Evolutionary conservation across 352 stramenopile genomes (phyloP), one percentile per base, ranked within the genome.

Genomic region (Phytophthora lateralis): DNA sequence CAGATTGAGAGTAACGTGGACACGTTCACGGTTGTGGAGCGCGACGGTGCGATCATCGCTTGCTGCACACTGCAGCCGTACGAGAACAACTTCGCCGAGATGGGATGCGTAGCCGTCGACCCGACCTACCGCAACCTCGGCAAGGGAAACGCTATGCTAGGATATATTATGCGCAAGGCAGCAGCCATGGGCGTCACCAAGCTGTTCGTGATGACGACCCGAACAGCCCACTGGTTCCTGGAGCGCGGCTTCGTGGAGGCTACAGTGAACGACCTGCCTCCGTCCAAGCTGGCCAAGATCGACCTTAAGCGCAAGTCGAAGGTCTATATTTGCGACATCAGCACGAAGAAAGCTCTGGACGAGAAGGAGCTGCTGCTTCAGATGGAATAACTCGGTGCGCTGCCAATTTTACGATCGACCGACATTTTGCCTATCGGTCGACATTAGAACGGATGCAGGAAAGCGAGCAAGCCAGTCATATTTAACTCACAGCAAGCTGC

Each of bases 171-270:
- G 48, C 85, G 91, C 63, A 93, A 97, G 54, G 82, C 91, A 10
- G 67, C 89, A 20, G 78, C 85, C 3, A 91, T 93, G 73, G 84
- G 86, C 15, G 81, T 97, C 35, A 90, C 78, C 37, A 96, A 96
- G 51, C 76, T 98, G 8, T 99, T 99, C 60, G 96, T 98, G n/a
- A 80, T 99, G 37, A 98, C 93, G 24, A 99, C 97, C 21, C 91
- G 97, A 71, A 99, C 97, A 15, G 98, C 98, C 66, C 95, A 99
- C 72, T 99, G 96, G 96, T 99, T 99, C 73, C 74, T 98, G 52
- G 97, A 99, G 78, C 82, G 96, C 30, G 96, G 96, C 18, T 99
- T 99, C 66, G 79, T 91, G 57, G 83, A 97, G 64, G 92, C 93
- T 8, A 69, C 71, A 6, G 87, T 98, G 21, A 78, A 93, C n/a